Evolutionary conservation across 371 early-diverging fungal genomes (phyloP).

Genomic region (Coemansia linderi): DNA sequence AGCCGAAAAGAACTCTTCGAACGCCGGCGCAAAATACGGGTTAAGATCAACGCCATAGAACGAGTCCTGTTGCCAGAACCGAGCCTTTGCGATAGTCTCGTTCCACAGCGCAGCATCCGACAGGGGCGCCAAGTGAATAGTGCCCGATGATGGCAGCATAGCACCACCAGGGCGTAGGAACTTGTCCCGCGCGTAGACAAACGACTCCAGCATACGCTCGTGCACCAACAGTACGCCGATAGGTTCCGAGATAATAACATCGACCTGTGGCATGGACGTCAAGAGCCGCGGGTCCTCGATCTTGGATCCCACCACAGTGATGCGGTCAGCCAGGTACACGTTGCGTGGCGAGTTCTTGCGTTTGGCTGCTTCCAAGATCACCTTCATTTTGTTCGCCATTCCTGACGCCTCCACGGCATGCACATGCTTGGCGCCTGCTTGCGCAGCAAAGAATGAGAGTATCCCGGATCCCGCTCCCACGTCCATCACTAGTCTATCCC

Average conservation of each 20-base stretch:
- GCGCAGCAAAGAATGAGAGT: conserved; percentile 90
- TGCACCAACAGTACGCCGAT: conserved; percentile 95
- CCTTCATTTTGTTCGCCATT: conserved; percentile 89
- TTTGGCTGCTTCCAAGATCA: conserved; percentile 69
- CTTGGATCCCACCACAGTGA: conserved; percentile 84
- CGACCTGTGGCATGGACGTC: conserved; percentile 70
- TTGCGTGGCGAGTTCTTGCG: conserved; percentile 63
- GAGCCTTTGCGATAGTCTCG: conserved; percentile 90
- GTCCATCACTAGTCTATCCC: conserved; percentile 86
- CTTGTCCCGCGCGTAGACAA: conserved; percentile 65
- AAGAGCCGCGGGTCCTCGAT: conserved; percentile 77
- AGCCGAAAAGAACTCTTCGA: conserved; percentile 58
- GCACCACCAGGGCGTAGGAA: conserved; percentile 92
- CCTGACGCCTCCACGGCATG: conserved; percentile 96
- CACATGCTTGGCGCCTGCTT: conserved; percentile 88
- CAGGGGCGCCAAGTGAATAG: conserved; percentile 86
- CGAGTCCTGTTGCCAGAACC: conserved; percentile 82
- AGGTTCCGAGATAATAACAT: conserved; percentile 94
- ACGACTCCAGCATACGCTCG: conserved; percentile 78
- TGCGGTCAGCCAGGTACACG: conserved; percentile 72
- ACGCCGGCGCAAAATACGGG: conserved; percentile 67
- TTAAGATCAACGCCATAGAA: conserved; percentile 95
- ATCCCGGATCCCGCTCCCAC: conserved; percentile 97
- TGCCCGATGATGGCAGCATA: conserved; percentile 87
- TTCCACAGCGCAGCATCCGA: conserved; percentile 82